Evolutionary conservation across 2,329 filamentous ascomycete species (phyloP).

Genomic region (Emmonsiellopsis sp.): DNA sequence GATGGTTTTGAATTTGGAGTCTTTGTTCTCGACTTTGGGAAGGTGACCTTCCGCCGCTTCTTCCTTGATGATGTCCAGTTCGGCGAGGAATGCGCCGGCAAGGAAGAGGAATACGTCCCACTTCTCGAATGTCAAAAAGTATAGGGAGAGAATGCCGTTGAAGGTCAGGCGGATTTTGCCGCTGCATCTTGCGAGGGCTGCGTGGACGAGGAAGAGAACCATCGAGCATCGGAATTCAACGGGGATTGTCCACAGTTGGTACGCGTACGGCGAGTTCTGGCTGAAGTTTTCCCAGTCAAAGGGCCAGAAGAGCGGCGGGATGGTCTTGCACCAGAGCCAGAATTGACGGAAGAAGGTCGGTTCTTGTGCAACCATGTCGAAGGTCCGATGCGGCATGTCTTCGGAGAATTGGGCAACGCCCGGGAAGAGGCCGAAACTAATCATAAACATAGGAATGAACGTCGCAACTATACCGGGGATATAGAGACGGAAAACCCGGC

Average conservation of each 20-base stretch:
- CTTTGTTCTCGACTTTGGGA: constrained; percentile 5
- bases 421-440: constrained; percentile 32
- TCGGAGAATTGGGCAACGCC: constrained; percentile 26
- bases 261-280: constrained; percentile 26
- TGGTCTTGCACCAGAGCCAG: constrained; percentile 28
- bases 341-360: constrained; percentile 28
- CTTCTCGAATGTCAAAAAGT: constrained; percentile 33
- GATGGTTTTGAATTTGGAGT: not conserved
- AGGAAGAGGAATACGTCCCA: constrained; percentile 39
- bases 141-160: constrained; percentile 26
- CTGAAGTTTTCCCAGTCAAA: constrained; percentile 32
- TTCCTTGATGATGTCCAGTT: constrained; percentile 32
- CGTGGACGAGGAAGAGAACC: constrained; percentile 34
- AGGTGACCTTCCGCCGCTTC: constrained; percentile 16
- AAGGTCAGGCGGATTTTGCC: constrained; percentile 26
- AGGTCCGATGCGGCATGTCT: constrained; percentile 24
- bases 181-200: constrained; percentile 30
- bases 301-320: constrained; percentile 26
- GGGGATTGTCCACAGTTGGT: constrained; percentile 38
- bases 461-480: constrained; percentile 32
- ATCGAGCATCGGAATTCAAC: constrained; percentile 38
- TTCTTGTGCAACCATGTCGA: constrained; percentile 35
- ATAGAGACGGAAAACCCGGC: constrained; percentile 34
- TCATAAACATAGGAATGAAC: constrained; percentile 30
- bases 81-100: constrained; percentile 33